Evolutionary conservation across 2,329 filamentous ascomycete genomes (phyloP), one percentile per base, ranked within the genome.

Genomic region (Cercospora janseana): DNA sequence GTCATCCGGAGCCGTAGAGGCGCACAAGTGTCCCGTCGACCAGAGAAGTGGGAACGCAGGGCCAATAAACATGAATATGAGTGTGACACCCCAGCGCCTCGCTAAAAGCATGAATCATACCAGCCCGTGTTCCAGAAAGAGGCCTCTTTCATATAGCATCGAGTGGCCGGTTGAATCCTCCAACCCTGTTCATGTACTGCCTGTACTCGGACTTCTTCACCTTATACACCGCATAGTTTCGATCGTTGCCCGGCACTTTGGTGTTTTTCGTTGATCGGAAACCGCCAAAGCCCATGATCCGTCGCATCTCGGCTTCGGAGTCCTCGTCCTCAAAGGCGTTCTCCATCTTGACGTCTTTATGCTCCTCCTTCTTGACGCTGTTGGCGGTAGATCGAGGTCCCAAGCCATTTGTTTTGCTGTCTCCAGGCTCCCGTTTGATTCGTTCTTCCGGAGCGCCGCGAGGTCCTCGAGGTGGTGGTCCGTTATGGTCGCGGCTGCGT

Each of bases 131-230:
- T 54, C 77, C 28, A 43, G n/a, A 6, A 20, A 20, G 12, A 24
- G 20, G 16, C 35, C 18, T 40, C 37, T 23, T 24, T 54, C 49
- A 59, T 15, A 48, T 46, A 12, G 56, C 54, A 29, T 51, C 52
- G 37, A 60, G 52, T 21, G 87, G 87, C 61, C 87, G 73, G 67
- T 92, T 93, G 75, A 93, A 93, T 4, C 87, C 87, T 49, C 87
- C 87, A 44, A 83, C 76, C 49, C 87, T 80, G 66, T 93, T 93
- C 82, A 98, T 98, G 71, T 98, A 98, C 79, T 98, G 93, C 61
- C 93, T 80, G 66, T 96, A 97, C 75, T 94, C 82, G 10, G 85
- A 87, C 81, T 89, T 91, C 82, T 95, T 96, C 73, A 93, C 89
- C 77, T 93, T 96, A 60, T 85, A 77, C 45, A 96, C 83, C 0